Evolutionary conservation across 1,284 basidiomycete species (phyloP).

Genomic region (Fomes fomentarius): DNA sequence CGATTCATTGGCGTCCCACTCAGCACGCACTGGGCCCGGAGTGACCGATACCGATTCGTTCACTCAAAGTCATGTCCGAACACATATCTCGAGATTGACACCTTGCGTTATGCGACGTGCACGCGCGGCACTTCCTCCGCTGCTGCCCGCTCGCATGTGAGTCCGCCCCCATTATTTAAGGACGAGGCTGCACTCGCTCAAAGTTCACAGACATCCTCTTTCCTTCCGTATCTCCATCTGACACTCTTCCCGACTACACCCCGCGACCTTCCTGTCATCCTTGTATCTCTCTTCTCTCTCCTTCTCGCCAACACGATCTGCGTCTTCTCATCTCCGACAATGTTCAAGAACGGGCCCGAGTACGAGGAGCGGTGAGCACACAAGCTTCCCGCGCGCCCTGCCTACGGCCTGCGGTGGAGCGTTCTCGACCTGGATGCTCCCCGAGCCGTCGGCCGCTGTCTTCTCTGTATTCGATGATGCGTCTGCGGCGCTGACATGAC

Average conservation of each 20-base stretch:
- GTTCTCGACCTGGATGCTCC: not conserved
- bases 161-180: constrained; percentile 19
- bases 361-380: constrained; percentile 34
- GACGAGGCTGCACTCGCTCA: constrained; percentile 4
- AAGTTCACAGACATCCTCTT: too few species aligned
- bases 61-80: constrained; percentile 26
- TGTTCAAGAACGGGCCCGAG: constrained; percentile 37
- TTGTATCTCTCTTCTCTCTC: constrained; percentile 7
- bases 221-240: constrained; percentile 6
- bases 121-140: constrained; percentile 11
- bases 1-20: constrained; percentile 21
- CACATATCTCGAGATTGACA: constrained; percentile 23
- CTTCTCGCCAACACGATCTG: constrained; percentile 17
- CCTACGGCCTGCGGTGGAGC: not conserved
- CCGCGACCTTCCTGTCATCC: constrained; percentile 16
- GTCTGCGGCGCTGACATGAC: not conserved
- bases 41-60: constrained; percentile 22
- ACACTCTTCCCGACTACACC: constrained; percentile 17
- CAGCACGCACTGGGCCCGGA: constrained; percentile 16
- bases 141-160: constrained; percentile 11
- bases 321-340: constrained; percentile 18
- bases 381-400: not conserved
- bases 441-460: not conserved
- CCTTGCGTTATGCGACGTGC: constrained; percentile 20
- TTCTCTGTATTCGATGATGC: not conserved